Evolutionary conservation across 441 rosid species (phyloP), one percentile per base, ranked within the genome.

Genomic region (Croton laevigatus): DNA sequence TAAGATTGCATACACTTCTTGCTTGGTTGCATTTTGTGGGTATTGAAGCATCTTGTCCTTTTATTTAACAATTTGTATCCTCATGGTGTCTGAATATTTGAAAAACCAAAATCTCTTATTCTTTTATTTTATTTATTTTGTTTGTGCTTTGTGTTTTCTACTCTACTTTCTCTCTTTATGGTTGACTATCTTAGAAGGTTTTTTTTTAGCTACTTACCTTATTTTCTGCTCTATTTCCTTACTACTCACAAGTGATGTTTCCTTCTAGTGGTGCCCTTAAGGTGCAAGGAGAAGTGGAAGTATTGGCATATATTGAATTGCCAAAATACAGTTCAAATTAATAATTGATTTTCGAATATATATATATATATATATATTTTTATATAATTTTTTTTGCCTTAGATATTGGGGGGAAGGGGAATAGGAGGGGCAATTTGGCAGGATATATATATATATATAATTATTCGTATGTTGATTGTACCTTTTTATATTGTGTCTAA

Each of bases 1-100:
- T 94, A 88, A 74, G 91, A 49, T 78, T 69, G 53, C 52, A 48
- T 58, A 12, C 10, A n/a, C 59, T 68, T 60, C 2, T 66, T 63
- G 38, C 7, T 17, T 66, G 61, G 40, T 42, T 51, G 3, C 53
- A 19, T 53, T 4, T 12, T 14, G 46, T 27, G 52, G 34, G 8
- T 74, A 37, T 49, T 34, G 32, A 59, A 42, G 52, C 51, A 17
- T 49, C 58, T 5, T 46, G 14, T 55, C 44, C 38, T 63, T 68
- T 20, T 19, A 55, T 42, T 14, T 11, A 61, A 20, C 51, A 34
- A 7, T 11, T 27, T 38, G 10, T n/a, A 70, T 60, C 5, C 19
- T 61, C 9, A 14, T 46, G 36, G 17, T 46, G 9, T 57, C 42
- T 13, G 7, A 65, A 23, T n/a, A 46, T 46, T 64, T 9, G 2